Evolutionary conservation across 352 stramenopile species (phyloP).

Genomic region (Pythium folliculosum): DNA sequence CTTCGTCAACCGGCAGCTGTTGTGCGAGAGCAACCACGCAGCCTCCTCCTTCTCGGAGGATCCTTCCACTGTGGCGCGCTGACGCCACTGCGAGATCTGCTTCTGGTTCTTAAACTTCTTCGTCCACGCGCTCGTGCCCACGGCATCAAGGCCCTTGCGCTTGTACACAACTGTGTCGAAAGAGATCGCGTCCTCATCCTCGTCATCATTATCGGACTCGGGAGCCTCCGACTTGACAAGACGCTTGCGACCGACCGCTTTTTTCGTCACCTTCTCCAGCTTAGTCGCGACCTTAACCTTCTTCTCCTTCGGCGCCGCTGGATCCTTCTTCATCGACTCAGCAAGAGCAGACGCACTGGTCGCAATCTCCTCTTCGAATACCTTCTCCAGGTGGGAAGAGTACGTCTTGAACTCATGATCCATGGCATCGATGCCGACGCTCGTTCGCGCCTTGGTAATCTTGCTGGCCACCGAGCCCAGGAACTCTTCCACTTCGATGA

Average conservation of each 20-base stretch:
- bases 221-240: slow-evolving; percentile 48
- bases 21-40: slow-evolving; percentile 84
- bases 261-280: slow-evolving; percentile 62
- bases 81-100: slow-evolving; percentile 53
- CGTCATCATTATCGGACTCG: slow-evolving; percentile 37
- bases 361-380: slow-evolving; percentile 60
- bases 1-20: slow-evolving; percentile 90
- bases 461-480: slow-evolving; percentile 63
- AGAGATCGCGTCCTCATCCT: slow-evolving; percentile 48
- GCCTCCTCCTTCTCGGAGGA: slow-evolving; percentile 70
- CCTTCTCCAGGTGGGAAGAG: slow-evolving; percentile 61
- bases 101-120: slow-evolving; percentile 60
- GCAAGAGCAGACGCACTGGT: slow-evolving; percentile 15
- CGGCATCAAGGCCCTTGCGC: slow-evolving; percentile 60
- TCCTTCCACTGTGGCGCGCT: slow-evolving; percentile 49
- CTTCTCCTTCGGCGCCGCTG: slow-evolving; percentile 38
- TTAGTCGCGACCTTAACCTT: slow-evolving; percentile 65
- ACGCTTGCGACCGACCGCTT: slow-evolving; percentile 41
- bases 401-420: slow-evolving; percentile 69
- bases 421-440: slow-evolving; percentile 64
- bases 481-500: slow-evolving; percentile 90
- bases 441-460: slow-evolving; percentile 54
- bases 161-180: slow-evolving; percentile 66
- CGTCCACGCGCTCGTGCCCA: slow-evolving; percentile 62
- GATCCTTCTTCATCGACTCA: slow-evolving; percentile 32